Evolutionary conservation across 108 stramenopile species (phyloP).

Genomic region (Parietichytrium sp.): DNA sequence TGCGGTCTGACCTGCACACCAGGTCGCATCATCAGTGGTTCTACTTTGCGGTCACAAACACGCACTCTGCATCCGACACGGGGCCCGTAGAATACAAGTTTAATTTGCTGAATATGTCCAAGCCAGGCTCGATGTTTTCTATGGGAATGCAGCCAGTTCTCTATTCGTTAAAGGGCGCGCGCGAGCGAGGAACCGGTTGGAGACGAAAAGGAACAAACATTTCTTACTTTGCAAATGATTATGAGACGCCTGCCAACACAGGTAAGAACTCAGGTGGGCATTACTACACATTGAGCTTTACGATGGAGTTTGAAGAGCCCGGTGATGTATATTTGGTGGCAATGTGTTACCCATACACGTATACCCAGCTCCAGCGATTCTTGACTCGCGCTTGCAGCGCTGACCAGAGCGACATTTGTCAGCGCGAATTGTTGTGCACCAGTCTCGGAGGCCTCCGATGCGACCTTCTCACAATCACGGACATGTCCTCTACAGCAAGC

Average conservation of each 20-base stretch:
- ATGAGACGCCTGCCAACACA: conserved; percentile 10
- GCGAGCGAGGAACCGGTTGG: conserved; percentile 48
- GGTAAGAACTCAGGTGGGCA: conserved; percentile 42
- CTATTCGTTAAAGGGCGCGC: conserved; percentile 40
- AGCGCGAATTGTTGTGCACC: conserved; percentile 47
- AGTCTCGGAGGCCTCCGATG: conserved; percentile 57
- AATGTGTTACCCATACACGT: conserved; percentile 65
- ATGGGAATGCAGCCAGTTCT: conserved; percentile 62
- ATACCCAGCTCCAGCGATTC: conserved; percentile 51
- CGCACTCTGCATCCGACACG: conserved; percentile 31
- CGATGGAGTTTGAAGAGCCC: conserved; percentile 29
- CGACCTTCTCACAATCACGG: conserved; percentile 63
- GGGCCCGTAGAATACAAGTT: conserved; percentile 48
- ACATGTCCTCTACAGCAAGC: not conserved
- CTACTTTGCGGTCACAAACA: conserved; percentile 63
- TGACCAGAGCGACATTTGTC: not conserved
- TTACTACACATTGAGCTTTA: conserved; percentile 48
- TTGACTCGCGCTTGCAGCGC: not conserved
- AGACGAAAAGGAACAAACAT: conserved; percentile 47
- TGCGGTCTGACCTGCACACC: conserved; percentile 63
- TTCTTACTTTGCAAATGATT: conserved; percentile 49
- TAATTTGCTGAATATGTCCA: conserved; percentile 58
- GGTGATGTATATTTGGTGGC: conserved; percentile 59
- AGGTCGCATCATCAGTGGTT: conserved; percentile 63
- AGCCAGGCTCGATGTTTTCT: conserved; percentile 53